Percentiles rank a stretch among this genome's conserved stretches.
These are phyloP conservation scores for Leucosporidium creatinivorum DNA, from an alignment of 768 basidiomycete genomes.

Conservation along the genomic window DNA sequence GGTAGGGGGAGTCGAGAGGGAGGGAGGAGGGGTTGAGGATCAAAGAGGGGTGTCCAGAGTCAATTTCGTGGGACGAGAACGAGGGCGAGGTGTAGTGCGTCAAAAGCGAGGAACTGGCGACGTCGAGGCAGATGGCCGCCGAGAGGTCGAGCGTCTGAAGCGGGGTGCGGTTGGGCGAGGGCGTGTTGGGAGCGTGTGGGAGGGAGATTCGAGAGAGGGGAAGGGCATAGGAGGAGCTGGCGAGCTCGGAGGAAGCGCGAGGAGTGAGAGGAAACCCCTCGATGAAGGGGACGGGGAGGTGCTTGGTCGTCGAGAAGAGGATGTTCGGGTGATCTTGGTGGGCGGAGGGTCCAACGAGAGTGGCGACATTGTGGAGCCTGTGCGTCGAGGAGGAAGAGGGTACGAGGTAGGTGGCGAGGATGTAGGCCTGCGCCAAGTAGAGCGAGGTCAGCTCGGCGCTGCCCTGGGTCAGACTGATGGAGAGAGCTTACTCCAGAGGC, in stretches of 20 bases:
- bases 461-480: not conserved
- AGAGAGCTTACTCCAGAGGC: not conserved
- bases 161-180: slow-evolving; percentile 1
- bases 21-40: slow-evolving; percentile 21
- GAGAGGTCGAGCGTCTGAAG: slow-evolving; percentile 2
- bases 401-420: slow-evolving; percentile 19
- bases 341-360: slow-evolving; percentile 16
- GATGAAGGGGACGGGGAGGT: slow-evolving; percentile 25
- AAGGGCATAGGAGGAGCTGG: not conserved
- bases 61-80: too few species aligned
- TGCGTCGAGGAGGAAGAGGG: not conserved
- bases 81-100: not conserved
- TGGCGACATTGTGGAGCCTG: slow-evolving; percentile 17
- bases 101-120: slow-evolving; percentile 11
- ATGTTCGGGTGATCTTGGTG: not conserved
- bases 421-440: not conserved
- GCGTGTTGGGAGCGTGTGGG: not conserved
- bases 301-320: slow-evolving; percentile 24
- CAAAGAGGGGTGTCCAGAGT: not conserved
- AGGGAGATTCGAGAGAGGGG: slow-evolving; percentile 5
- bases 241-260: not conserved
- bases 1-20: not conserved
- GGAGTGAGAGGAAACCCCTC: slow-evolving; percentile 18
- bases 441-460: not conserved
- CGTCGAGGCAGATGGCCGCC: slow-evolving; percentile 21